phyloP scores from a whole-genome alignment of 257 asterid genomes.

The Capsicum chinense region DNA sequence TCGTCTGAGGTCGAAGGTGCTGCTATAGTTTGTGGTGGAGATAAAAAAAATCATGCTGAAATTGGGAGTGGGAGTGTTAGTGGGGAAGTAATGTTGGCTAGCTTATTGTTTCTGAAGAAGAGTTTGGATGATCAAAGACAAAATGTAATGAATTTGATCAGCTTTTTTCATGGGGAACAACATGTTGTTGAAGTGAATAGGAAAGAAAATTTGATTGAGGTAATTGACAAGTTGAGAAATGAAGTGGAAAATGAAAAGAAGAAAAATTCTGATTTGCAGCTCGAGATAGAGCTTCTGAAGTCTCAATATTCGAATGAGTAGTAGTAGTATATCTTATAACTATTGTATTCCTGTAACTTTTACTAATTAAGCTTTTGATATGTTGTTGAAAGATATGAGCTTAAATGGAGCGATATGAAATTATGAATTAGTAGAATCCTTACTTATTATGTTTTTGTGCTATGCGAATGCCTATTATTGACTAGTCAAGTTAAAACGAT shows the following conservation, averaged over 20 bases:
- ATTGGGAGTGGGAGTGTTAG: constrained; percentile 25
- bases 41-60: neutral
- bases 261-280: constrained; percentile 55
- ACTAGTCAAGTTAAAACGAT: too few relatives aligned
- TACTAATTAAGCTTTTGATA: neutral
- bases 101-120: constrained; percentile 50
- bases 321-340: neutral
- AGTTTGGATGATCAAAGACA: constrained; percentile 63
- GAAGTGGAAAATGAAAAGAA: constrained; percentile 67
- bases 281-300: constrained; percentile 61
- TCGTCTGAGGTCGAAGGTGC: constrained; percentile 22
- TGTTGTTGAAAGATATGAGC: neutral
- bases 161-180: constrained; percentile 43
- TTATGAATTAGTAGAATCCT: too few relatives aligned
- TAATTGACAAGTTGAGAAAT: constrained; percentile 46
- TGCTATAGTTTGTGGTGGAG: neutral
- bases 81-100: constrained; percentile 45
- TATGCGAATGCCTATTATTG: neutral
- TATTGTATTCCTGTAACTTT: neutral
- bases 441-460: neutral
- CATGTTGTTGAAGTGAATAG: constrained; percentile 38
- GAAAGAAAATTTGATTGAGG: constrained; percentile 57
- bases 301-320: constrained; percentile 41
- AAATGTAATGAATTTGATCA: constrained; percentile 53
- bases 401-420: too few relatives aligned